Base-by-base conservation (phyloP, 2,329 filamentous ascomycete genomes). In the Ophiocordyceps camponoti-rufipedis region DNA sequence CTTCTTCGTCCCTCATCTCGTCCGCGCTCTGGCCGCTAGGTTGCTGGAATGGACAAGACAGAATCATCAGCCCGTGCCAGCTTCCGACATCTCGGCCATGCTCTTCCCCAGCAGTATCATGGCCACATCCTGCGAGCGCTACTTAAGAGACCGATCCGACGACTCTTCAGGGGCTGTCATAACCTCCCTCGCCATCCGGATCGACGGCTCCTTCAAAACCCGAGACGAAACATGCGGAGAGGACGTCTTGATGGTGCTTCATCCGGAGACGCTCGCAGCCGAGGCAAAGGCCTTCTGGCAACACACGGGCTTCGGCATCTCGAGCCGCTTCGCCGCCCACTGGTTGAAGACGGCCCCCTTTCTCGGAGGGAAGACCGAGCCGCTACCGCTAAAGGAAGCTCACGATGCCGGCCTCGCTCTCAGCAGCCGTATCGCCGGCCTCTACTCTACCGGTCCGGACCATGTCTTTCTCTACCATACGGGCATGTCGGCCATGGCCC, bases 401-500 rank as follows among this genome's bases (percentile, higher is more conserved):
- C 18, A 41, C 7, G 9, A 47, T 10, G 50, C 54, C 11, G 46
- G 39, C 2, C 1, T 48, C 8, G 38, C 10, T 1, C 46, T 59
- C 2, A 47, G 45, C 11, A 46, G 44, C 35, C 47, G 49, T 13
- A 54, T 59, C 33, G 51, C 51, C 2, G 38, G 43, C n/a, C 42
- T 55, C 5, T 43, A 53, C 1, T 53, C 53, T 1, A 52, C 53
- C 4, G 16, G 16, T 7, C n/a, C 14, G 5, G 48, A 54, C 2
- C 67, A 72, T 49, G 62, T 75, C 0, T 71, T 63, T 43, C 57
- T 75, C 4, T 72, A 68, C 49, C 62, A 62, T 12, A 67, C 64
- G 2, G 71, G 72, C 18, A 76, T 75, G 71, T 64, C 67, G 2
- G 62, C 65, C n/a, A 68, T 76, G 13, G 51, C 50, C 5, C 53